Base-by-base conservation (phyloP, 2,329 filamentous ascomycete species). In the Zalaria sp. region DNA sequence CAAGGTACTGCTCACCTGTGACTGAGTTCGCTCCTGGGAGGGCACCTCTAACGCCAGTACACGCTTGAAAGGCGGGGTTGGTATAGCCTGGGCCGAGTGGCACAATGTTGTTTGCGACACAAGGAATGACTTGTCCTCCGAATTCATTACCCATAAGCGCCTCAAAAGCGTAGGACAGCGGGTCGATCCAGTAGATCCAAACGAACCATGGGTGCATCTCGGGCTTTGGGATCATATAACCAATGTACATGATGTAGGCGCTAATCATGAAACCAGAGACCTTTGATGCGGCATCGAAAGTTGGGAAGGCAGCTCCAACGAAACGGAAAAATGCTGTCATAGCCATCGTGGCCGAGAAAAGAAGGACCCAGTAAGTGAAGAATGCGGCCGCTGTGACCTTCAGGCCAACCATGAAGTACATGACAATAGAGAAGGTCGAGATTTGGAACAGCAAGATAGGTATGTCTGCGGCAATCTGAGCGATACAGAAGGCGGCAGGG, bases 1-100 rank as follows among this genome's bases (percentile, higher is more conserved):
- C 54, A 4, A 83, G 74, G 48, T 74, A 83, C 1, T 68, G 63
- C 45, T 81, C 77, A 2, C 80, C 79, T 11, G 63, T 73, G 4
- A 83, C 72, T 1, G 63, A 70, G 3, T 53, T 50, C 35, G 66
- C 59, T 0, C 77, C 78, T 0, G 72, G 57, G 1, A 71, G 65
- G 4, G 78, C 75, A 25, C 79, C 65, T 3, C 78, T 75, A 0
- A 71, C 62, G 3, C 68, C 64, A 1, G 67, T 56, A 43, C 60
- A 64, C 6, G 56, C 55, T 37, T 53, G 32, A 46, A 65, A 53
- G 8, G 46, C 50, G 9, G 48, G 38, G n/a, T 58, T 49, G 10
- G 51, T 45, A 43, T 75, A 79, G 25, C 53, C 50, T 3, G 56
- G 51, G 5, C 52, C 52, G 32, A 55, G 43, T 0, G 56, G 59